Conservation (phyloP, 305 asterid genomes). For the Euphrasia arctica region DNA sequence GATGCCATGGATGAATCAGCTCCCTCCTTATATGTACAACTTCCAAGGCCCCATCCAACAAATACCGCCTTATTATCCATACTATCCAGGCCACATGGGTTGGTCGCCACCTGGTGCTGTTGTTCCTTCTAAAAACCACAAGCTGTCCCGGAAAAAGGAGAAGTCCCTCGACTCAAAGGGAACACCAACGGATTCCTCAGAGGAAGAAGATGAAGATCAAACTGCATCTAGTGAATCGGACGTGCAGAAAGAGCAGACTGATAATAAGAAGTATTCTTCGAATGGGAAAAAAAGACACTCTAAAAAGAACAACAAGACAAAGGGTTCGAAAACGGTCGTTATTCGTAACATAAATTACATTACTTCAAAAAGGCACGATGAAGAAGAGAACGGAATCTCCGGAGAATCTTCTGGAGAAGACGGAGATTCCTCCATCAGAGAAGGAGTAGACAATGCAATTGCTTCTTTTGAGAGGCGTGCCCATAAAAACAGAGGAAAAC, state of each 20-base stretch:
- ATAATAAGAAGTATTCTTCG: slow-evolving; percentile 37
- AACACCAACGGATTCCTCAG: slow-evolving; percentile 39
- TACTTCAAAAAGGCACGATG: slow-evolving; percentile 59
- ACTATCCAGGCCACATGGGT: slow-evolving; percentile 60
- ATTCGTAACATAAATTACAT: slow-evolving; percentile 86
- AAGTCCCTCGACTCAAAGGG: slow-evolving; percentile 37
- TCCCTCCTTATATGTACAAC: slow-evolving; percentile 69
- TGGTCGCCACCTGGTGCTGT: slow-evolving; percentile 54
- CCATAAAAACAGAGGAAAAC: slow-evolving; percentile 35
- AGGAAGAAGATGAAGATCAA: slow-evolving; percentile 60
- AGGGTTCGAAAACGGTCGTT: slow-evolving; percentile 69
- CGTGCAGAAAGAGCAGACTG: slow-evolving; percentile 36
- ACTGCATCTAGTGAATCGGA: slow-evolving; percentile 50
- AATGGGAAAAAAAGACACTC: slow-evolving; percentile 33
- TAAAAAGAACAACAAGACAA: slow-evolving; percentile 54
- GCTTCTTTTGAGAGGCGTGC: slow-evolving; percentile 49
- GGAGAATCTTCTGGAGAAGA: slow-evolving; percentile 51
- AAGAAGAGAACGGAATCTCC: slow-evolving; percentile 44
- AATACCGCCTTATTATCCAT: slow-evolving; percentile 47
- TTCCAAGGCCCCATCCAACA: slow-evolving; percentile 53
- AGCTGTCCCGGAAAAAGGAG: slow-evolving; percentile 49
- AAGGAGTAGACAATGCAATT: slow-evolving; percentile 59
- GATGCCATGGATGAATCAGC: slow-evolving; percentile 77
- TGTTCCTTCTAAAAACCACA: slow-evolving; percentile 33
- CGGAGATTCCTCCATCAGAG: slow-evolving; percentile 60